phyloP scores from a whole-genome alignment of 805 yeast genomes.

The Metschnikowia amazonensis region DNA sequence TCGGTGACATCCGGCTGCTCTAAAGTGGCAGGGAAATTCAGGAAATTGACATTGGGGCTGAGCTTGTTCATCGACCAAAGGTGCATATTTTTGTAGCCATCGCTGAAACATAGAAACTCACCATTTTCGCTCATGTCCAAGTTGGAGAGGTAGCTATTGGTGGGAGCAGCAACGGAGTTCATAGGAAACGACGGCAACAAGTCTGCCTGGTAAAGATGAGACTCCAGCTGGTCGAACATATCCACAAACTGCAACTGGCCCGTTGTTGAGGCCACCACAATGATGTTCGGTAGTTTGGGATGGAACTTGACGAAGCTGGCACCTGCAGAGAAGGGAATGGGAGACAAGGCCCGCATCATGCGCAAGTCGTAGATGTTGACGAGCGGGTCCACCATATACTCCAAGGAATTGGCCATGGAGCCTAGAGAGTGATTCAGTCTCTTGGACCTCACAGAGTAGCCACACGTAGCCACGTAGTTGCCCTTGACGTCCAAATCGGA shows the following conservation, averaged over 20 bases:
- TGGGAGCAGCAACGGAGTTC: constrained; percentile 7
- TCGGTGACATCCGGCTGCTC: constrained; percentile 51
- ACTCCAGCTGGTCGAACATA: constrained; percentile 69
- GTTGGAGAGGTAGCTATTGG: constrained; percentile 36
- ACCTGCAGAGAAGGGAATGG: constrained; percentile 85
- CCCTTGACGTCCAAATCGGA: constrained; percentile 66
- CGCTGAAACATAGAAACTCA: constrained; percentile 69
- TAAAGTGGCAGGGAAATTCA: constrained; percentile 37
- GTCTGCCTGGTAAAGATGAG: constrained; percentile 64
- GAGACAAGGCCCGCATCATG: constrained; percentile 65
- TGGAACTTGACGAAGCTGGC: constrained; percentile 82
- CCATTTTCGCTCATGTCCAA: constrained; percentile 67
- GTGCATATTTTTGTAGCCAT: constrained; percentile 57
- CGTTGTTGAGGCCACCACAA: constrained; percentile 64
- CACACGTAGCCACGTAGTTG: constrained; percentile 71
- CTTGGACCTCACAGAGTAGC: constrained; percentile 65
- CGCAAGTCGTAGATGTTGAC: constrained; percentile 80
- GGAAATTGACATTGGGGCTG: constrained; percentile 29
- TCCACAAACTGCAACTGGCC: constrained; percentile 89
- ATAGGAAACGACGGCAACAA: constrained; percentile 21
- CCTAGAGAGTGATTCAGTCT: constrained; percentile 26
- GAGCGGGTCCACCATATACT: constrained; percentile 60
- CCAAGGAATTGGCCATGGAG: constrained; percentile 13
- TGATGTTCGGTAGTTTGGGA: constrained; percentile 77
- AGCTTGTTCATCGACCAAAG: constrained; percentile 54